These are phyloP conservation scores for Lignosus rhinocerotis DNA, from an alignment of 1,284 basidiomycete genomes.

Conservation along the genomic window DNA sequence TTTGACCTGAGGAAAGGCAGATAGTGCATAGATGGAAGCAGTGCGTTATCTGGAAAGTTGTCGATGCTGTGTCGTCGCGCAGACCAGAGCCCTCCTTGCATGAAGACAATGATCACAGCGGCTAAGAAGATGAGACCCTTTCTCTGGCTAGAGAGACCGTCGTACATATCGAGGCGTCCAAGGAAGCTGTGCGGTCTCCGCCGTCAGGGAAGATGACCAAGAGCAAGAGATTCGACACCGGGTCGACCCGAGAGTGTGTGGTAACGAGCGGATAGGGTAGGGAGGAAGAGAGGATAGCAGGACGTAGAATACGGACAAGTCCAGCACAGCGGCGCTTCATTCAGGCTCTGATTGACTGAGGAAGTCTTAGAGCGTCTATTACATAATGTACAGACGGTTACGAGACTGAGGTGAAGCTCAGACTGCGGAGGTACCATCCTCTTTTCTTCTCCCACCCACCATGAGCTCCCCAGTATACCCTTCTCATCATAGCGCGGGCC, in stretches of 20 bases:
- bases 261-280: slow-evolving; percentile 20
- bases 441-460: slow-evolving; percentile 9
- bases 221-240: slow-evolving; percentile 1
- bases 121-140: slow-evolving; percentile 46
- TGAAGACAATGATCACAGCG: slow-evolving; percentile 52
- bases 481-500: slow-evolving; percentile 6
- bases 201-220: not conserved
- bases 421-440: slow-evolving; percentile 20
- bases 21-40: slow-evolving; percentile 22
- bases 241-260: slow-evolving; percentile 2
- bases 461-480: slow-evolving; percentile 28
- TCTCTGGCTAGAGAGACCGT: slow-evolving; percentile 30
- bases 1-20: slow-evolving; percentile 26
- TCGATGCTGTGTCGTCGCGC: slow-evolving; percentile 33
- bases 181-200: not conserved
- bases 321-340: slow-evolving; percentile 4
- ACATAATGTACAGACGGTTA: not conserved
- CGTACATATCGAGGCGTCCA: slow-evolving; percentile 23
- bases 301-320: not conserved
- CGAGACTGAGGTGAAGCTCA: not conserved
- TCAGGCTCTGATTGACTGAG: not conserved
- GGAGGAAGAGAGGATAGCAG: not conserved
- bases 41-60: slow-evolving; percentile 30
- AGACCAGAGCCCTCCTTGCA: slow-evolving; percentile 55
- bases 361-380: not conserved